These are phyloP conservation scores for Serendipita vermifera DNA, from an alignment of 768 basidiomycete genomes.

Conservation along the genomic window DNA sequence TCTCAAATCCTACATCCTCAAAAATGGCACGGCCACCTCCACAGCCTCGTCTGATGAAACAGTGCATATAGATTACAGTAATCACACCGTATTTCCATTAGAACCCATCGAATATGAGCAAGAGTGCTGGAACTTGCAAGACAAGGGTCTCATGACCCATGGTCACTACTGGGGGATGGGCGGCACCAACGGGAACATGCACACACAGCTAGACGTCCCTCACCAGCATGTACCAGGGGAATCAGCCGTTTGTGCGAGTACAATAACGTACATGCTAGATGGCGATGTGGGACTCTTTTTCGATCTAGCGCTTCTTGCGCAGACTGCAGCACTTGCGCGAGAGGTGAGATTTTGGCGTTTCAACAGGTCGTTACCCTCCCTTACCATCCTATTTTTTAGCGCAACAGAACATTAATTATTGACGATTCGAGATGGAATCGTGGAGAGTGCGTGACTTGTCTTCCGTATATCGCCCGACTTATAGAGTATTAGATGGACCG, in stretches of 20 bases:
- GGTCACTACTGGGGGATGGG: conserved; percentile 41
- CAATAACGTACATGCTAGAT: conserved; percentile 60
- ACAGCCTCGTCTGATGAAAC: not conserved
- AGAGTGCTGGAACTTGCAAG: conserved; percentile 41
- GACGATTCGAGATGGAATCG: conserved; percentile 64
- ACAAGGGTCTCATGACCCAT: conserved; percentile 30
- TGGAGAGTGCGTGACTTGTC: conserved; percentile 38
- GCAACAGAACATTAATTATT: conserved; percentile 51
- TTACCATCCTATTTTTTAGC: conserved; percentile 25
- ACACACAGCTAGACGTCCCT: not conserved
- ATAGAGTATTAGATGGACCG: conserved; percentile 39
- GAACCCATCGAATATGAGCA: conserved; percentile 40
- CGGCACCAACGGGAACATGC: not conserved
- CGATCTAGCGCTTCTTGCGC: conserved; percentile 44
- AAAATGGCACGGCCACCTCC: conserved; percentile 14
- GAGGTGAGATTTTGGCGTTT: conserved; percentile 32
- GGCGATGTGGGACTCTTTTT: conserved; percentile 51
- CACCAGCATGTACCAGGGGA: not conserved
- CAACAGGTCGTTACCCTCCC: not conserved
- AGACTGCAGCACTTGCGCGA: conserved; percentile 50
- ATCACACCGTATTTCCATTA: conserved; percentile 47
- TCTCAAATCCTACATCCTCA: conserved; percentile 31
- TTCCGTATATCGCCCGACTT: not conserved
- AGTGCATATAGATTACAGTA: conserved; percentile 38
- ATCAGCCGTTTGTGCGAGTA: conserved; percentile 35